Evolutionary conservation across 2,329 filamentous ascomycete species (phyloP).

Genomic region (Xylaria sp.): DNA sequence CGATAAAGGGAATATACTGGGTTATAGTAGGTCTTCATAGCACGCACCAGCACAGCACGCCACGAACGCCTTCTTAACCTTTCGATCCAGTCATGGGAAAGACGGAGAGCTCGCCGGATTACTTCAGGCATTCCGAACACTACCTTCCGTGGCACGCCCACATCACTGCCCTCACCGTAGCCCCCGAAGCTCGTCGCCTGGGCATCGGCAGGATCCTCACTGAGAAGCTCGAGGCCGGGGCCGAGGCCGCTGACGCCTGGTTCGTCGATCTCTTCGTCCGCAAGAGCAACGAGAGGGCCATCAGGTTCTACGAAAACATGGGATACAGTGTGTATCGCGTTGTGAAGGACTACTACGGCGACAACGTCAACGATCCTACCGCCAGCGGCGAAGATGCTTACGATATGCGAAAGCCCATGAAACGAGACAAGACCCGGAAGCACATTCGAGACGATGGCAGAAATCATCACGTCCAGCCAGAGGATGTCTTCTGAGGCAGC

Average conservation of each 20-base stretch:
- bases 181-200: conserved; percentile 84
- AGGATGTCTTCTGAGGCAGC: conserved; percentile 80
- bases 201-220: conserved; percentile 89
- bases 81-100: conserved; percentile 86
- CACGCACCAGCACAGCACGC: not conserved
- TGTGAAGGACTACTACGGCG: conserved; percentile 92
- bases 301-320: conserved; percentile 88
- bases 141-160: conserved; percentile 99
- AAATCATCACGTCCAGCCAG: conserved; percentile 78
- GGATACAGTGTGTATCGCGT: conserved; percentile 91
- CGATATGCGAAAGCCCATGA: conserved; percentile 95
- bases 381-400: conserved; percentile 84
- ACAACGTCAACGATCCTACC: conserved; percentile 75
- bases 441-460: conserved; percentile 86
- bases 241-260: conserved; percentile 86
- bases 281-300: conserved; percentile 86
- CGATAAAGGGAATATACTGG: conserved; percentile 86
- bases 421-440: conserved; percentile 78
- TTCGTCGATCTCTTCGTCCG: conserved; percentile 97
- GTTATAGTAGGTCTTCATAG: conserved; percentile 76
- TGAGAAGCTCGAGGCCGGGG: conserved; percentile 81
- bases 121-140: conserved; percentile 80
- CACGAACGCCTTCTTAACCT: conserved; percentile 45
- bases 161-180: conserved; percentile 94
- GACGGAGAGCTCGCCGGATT: conserved; percentile 84